A percentile compares a stretch with the other conserved stretches of the same genome.
These are phyloP conservation scores for Boletus tomentosulus DNA, from an alignment of 768 basidiomycete species.

Conservation along the genomic window DNA sequence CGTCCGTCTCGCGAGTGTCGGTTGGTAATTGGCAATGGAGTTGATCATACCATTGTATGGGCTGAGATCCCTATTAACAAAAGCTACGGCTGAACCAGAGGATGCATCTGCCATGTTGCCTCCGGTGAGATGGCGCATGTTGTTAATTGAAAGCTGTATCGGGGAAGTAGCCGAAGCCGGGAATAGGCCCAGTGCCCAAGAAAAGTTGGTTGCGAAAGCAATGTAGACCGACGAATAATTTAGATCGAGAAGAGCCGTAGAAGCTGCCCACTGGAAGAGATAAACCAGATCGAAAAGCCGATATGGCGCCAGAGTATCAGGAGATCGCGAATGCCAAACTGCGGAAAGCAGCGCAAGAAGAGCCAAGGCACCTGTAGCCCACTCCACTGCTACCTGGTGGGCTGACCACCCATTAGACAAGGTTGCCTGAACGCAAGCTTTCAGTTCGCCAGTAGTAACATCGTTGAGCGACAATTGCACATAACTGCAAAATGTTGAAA, in stretches of 20 bases:
- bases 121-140: conserved; percentile 80
- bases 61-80: conserved; percentile 78
- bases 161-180: conserved; percentile 46
- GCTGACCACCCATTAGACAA: conserved; percentile 88
- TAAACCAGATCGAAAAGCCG: conserved; percentile 79
- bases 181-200: conserved; percentile 82
- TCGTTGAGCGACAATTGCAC: conserved; percentile 74
- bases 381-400: conserved; percentile 69
- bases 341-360: conserved; percentile 55
- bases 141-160: conserved; percentile 75
- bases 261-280: conserved; percentile 82
- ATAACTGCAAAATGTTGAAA: conserved; percentile 34
- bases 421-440: conserved; percentile 89
- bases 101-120: conserved; percentile 62
- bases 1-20: conserved; percentile 3
- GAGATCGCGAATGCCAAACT: conserved; percentile 52
- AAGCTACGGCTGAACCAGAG: conserved; percentile 58
- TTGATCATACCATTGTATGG: conserved; percentile 55
- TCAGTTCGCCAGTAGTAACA: conserved; percentile 63
- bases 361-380: conserved; percentile 66
- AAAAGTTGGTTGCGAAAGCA: conserved; percentile 80
- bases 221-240: conserved; percentile 86
- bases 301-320: conserved; percentile 59
- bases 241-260: conserved; percentile 73
- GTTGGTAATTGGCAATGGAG: neutral